Evolutionary conservation across 176 grass and related monocot genomes (phyloP), one percentile per base, ranked within the genome.

Genomic region (Poa annua): DNA sequence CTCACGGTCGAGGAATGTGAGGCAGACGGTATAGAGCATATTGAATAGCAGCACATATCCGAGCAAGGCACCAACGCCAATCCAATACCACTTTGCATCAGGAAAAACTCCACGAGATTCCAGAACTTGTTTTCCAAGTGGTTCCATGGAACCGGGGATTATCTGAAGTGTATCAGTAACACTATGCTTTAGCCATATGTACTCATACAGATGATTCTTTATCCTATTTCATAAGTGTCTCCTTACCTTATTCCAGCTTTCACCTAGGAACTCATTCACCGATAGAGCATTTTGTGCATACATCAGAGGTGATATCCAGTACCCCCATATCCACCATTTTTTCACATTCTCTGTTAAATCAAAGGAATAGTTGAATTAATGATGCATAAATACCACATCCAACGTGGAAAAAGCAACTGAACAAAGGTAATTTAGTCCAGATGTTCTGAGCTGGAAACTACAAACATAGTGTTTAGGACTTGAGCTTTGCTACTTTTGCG

Each of bases 311-410:
- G 92, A 94, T 74, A 83, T 84, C 89, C 89, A 94, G 41, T 92
- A 94, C 33, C 87, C 89, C 89, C 92, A 94, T 59, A 94, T 97
- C 94, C 89, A 94, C 87, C 91, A 94, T 81, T 91, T 89, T 47
- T 97, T 97, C 48, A 97, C 88, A 66, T 94, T 77, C 15, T 92
- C 94, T 97, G 55, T 78, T 55, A 51, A 68, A 83, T 76, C 22
- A 71, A 83, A 69, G 48, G 53, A 75, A 20, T 29, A 24, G 26
- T 32, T 81, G 25, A 66, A 41, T 74, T 66, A 12, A 8, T 38
- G 19, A 66, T 50, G 16, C 68, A 79, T 21, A 64, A 44, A 3
- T 63, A 45, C 21, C 59, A 60, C 50, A 48, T 52, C 21, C 38
- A 74, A 51, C 60, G 60, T 15, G 17, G 19, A 42, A 77, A 24